Conservation (phyloP, 345 rosid species). For the Erodium maritimum region DNA sequence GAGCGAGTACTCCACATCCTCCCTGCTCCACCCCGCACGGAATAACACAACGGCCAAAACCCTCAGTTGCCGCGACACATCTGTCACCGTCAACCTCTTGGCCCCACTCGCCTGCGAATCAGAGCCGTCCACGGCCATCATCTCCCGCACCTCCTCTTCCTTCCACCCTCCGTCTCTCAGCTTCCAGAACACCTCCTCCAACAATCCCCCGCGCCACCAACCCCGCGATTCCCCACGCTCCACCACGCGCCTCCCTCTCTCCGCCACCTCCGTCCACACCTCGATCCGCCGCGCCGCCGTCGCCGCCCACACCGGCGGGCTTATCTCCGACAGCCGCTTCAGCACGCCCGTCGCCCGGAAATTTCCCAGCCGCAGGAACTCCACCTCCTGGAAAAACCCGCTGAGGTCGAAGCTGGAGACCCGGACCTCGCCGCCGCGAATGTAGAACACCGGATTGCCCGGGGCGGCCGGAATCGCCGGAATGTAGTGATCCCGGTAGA, state of each 20-base stretch:
- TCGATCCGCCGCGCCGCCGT: conserved; percentile 32
- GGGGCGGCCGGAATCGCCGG: conserved; percentile 45
- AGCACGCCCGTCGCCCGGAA: not conserved
- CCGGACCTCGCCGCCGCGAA: conserved; percentile 36
- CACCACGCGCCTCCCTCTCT: conserved; percentile 32
- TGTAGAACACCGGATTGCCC: conserved; percentile 62
- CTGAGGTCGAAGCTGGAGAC: conserved; percentile 51
- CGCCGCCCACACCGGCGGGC: conserved; percentile 51
- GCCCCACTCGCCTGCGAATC: conserved; percentile 14
- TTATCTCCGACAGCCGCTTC: conserved; percentile 1
- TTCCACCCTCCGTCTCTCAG: conserved; percentile 76
- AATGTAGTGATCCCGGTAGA: conserved; percentile 46
- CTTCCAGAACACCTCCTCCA: conserved; percentile 62
- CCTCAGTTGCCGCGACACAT: conserved; percentile 2
- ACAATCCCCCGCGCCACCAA: conserved; percentile 51
- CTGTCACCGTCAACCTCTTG: not conserved
- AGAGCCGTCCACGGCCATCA: conserved; percentile 45
- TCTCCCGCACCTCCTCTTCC: conserved; percentile 67
- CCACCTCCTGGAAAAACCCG: conserved; percentile 42
- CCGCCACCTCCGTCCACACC: conserved; percentile 77
- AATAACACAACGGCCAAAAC: conserved; percentile 19
- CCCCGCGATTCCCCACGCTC: conserved; percentile 20
- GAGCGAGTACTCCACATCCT: conserved; percentile 49
- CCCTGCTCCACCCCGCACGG: conserved; percentile 51
- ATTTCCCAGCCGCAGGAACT: conserved; percentile 15